Evolutionary conservation across 2,329 filamentous ascomycete genomes (phyloP).

Genomic region (Cladophialophora chaetospira): DNA sequence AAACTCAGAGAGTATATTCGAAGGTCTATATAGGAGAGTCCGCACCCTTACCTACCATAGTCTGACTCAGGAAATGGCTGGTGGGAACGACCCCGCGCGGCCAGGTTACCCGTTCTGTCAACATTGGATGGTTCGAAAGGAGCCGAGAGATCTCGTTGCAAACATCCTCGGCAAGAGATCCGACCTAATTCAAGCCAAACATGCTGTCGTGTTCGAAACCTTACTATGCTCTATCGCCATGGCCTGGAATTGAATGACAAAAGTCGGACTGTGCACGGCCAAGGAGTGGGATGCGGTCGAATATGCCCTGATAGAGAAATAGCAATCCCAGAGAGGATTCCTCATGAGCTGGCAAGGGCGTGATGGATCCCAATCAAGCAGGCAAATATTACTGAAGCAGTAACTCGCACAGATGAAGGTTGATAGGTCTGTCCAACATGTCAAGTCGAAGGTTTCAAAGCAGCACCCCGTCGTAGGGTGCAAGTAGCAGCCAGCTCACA

Average conservation of each 20-base stretch:
- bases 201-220: too few species aligned
- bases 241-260: too few species aligned
- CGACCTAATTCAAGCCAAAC: neutral
- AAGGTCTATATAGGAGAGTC: too few species aligned
- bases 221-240: too few species aligned
- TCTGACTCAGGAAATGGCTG: too few species aligned
- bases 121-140: neutral
- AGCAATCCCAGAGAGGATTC: conserved; percentile 5
- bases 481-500: neutral
- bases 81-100: too few species aligned
- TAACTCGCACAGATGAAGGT: neutral
- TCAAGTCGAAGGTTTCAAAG: too few species aligned
- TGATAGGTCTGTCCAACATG: too few species aligned
- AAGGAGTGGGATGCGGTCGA: too few species aligned
- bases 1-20: too few species aligned
- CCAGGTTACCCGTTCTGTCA: neutral
- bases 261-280: too few species aligned
- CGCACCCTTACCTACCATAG: too few species aligned
- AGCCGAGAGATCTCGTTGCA: neutral
- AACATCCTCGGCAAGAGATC: neutral
- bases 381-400: neutral
- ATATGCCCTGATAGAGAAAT: neutral
- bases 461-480: neutral
- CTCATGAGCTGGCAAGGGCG: neutral
- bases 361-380: neutral